These are phyloP conservation scores for Botrytis byssoidea DNA, from an alignment of 2,329 filamentous ascomycete species.

Conservation along the genomic window DNA sequence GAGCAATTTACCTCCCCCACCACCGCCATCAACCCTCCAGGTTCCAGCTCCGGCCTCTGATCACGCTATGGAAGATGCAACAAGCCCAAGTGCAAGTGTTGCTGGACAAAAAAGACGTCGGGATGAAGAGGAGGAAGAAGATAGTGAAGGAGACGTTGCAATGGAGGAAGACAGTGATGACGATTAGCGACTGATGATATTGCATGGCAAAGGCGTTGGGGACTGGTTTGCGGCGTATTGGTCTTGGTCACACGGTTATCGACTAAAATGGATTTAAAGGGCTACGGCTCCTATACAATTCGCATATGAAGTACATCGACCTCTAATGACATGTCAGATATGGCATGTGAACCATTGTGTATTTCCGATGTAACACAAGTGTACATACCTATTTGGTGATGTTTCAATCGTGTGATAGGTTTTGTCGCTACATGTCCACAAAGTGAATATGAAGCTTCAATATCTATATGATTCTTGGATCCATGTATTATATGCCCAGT, in stretches of 20 bases:
- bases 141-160: conserved; percentile 65
- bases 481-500: neutral
- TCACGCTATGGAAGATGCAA: conserved; percentile 50
- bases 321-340: conserved; percentile 16
- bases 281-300: conserved; percentile 13
- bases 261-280: conserved; percentile 5
- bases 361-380: neutral
- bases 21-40: conserved; percentile 46
- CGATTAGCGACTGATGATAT: conserved; percentile 27
- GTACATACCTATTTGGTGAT: neutral
- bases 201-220: conserved; percentile 32
- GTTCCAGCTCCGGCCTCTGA: conserved; percentile 48
- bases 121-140: conserved; percentile 63
- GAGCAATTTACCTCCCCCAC: conserved; percentile 41
- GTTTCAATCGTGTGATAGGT: neutral
- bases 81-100: conserved; percentile 51
- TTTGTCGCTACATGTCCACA: neutral
- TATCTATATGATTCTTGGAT: neutral
- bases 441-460: neutral
- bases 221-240: conserved; percentile 23
- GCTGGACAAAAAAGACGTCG: conserved; percentile 67
- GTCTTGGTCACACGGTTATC: conserved; percentile 2
- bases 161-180: conserved; percentile 54
- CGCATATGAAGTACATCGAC: conserved; percentile 7
- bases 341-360: conserved; percentile 20